These are phyloP conservation scores for Cercospora zeae-maydis DNA, from an alignment of 2,329 filamentous ascomycete genomes.

Conservation along the genomic window DNA sequence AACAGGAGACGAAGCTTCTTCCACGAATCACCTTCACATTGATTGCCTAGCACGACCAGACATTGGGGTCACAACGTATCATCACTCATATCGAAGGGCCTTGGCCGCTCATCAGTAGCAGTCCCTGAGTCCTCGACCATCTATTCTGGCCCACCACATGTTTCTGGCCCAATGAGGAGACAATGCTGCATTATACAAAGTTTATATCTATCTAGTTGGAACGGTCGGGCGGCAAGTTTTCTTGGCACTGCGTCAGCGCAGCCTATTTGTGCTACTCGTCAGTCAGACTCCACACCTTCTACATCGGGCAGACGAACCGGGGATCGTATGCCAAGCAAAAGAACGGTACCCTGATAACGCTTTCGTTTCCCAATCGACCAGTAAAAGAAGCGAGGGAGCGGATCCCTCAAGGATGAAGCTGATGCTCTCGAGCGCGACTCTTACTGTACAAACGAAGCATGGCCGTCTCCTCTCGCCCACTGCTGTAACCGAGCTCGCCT, in stretches of 20 bases:
- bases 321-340: neutral
- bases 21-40: neutral
- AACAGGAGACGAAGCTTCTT: neutral
- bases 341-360: neutral
- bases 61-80: neutral
- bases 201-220: conserved; percentile 1
- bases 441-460: neutral
- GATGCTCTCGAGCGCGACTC: neutral
- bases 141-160: neutral
- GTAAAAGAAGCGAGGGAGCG: neutral
- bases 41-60: neutral
- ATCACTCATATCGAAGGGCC: neutral
- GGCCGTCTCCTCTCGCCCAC: neutral
- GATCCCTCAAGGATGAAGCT: neutral
- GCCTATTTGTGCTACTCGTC: neutral
- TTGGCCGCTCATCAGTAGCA: neutral
- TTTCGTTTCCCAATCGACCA: neutral
- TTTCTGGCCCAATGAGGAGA: neutral
- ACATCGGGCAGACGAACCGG: neutral
- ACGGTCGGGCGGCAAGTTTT: neutral
- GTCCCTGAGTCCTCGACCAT: neutral
- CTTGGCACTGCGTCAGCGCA: neutral
- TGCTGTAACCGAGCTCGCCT: neutral
- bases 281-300: conserved; percentile 3
- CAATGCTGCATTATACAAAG: neutral